These are phyloP conservation scores for Conringia planisiliqua DNA, from an alignment of 345 rosid genomes.

Conservation along the genomic window DNA sequence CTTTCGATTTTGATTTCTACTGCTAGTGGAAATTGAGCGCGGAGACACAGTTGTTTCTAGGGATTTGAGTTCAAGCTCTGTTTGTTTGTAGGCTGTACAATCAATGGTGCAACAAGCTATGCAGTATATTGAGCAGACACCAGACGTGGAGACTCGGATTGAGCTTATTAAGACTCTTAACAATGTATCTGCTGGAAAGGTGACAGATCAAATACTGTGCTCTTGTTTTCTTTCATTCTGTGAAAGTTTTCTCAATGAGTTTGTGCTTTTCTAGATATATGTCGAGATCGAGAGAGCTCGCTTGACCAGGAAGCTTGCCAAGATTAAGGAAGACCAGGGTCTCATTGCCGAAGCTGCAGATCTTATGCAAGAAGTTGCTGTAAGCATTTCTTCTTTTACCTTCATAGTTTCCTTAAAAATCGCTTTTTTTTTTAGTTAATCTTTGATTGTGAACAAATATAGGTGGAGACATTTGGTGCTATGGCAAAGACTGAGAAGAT, in stretches of 20 bases:
- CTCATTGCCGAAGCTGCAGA: slow-evolving; percentile 93
- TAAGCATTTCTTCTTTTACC: slow-evolving; percentile 32
- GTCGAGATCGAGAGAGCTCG: slow-evolving; percentile 96
- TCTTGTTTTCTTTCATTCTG: background rate
- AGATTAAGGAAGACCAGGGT: slow-evolving; percentile 91
- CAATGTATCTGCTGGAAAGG: slow-evolving; percentile 93
- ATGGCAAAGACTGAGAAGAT: slow-evolving; percentile 98
- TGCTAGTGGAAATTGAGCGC: background rate
- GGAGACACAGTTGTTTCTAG: background rate
- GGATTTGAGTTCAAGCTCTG: background rate
- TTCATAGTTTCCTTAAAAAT: background rate
- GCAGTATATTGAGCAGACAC: slow-evolving; percentile 84
- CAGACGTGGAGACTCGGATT: slow-evolving; percentile 68
- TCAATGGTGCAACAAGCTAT: slow-evolving; percentile 95
- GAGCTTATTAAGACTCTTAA: slow-evolving; percentile 77
- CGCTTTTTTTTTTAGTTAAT: background rate
- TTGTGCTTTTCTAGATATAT: slow-evolving; percentile 39
- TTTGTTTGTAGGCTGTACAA: slow-evolving; percentile 58
- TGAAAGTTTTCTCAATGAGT: background rate
- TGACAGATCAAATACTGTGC: slow-evolving; percentile 14
- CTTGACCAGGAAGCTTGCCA: slow-evolving; percentile 79
- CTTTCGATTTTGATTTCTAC: background rate
- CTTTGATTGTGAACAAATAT: background rate
- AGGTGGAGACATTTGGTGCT: slow-evolving; percentile 99
- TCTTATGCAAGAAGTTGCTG: slow-evolving; percentile 98